phyloP scores from a whole-genome alignment of 306 rosid genomes.

The Luffa acutangula region DNA sequence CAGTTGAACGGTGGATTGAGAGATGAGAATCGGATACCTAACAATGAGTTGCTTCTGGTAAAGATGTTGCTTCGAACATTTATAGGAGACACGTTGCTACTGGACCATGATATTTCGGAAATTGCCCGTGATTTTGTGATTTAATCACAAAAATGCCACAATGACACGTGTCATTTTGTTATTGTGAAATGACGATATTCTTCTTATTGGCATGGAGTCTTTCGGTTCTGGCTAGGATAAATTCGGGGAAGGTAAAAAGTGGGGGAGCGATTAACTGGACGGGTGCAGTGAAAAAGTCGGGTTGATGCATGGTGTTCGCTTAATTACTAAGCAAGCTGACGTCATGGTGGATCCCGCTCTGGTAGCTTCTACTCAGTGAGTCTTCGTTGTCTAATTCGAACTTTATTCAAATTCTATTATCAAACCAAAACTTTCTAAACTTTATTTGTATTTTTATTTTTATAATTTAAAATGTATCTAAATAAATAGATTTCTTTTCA shows the following conservation, averaged over 20 bases:
- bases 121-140: neutral
- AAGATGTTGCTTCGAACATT: neutral
- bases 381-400: neutral
- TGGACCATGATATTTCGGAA: neutral
- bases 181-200: neutral
- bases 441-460: no score
- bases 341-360: neutral
- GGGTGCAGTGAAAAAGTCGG: neutral
- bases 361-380: neutral
- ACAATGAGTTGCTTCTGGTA: neutral
- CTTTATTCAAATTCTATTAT: neutral
- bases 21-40: neutral
- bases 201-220: neutral
- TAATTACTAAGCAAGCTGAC: neutral
- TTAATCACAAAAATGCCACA: neutral
- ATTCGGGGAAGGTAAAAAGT: neutral
- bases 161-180: neutral
- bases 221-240: neutral
- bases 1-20: neutral
- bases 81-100: neutral
- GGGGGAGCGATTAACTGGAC: neutral
- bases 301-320: neutral
- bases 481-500: no score
- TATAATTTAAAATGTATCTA: no score
- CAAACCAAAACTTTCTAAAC: no score